Evolutionary conservation across 2,329 filamentous ascomycete genomes (phyloP), one percentile per base, ranked within the genome.

Genomic region (Aspergillus sp.): DNA sequence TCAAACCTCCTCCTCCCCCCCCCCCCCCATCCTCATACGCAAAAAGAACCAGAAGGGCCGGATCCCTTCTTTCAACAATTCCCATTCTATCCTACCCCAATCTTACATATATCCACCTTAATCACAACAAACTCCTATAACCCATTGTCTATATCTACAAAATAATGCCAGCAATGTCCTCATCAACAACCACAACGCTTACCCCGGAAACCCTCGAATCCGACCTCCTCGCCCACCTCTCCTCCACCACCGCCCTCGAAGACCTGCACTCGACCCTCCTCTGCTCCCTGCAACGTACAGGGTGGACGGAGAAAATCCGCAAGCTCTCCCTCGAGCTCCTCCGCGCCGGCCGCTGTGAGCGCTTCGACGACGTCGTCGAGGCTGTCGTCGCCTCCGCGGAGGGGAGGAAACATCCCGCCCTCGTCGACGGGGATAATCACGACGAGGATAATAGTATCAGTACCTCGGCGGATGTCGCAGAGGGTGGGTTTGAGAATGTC

Each of bases 221-320:
- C 45, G 55, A 63, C 48, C 58, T 65, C 53, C 57, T 71, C 58
- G 58, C 64, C 57, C 72, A 67, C 34, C 73, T 81, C 33, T 67
- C 72, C 39, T 60, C 65, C 48, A 68, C 68, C 30, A 66, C 68
- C 54, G 72, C 74, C 42, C 74, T 82, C 51, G 71, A 73, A 55
- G 73, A 74, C 56, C 77, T 84, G 35, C 77, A 82, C 56, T 54
- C 66, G 32, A 70, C 72, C 1, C 69, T 83, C 27, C 68, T 74
- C 46, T 71, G 78, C 54, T 72, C 74, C 19, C 71, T 83, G 8
- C 74, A 79, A 54, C 70, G 76, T 42, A 64, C 69, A n/a, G 79
- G 79, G 52, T 84, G 79, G 79, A 75, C 76, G 34, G 72, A 78
- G 53, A 69, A 70, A 27, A 69, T 84, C 47, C 74, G 74, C 45